Base-by-base conservation (phyloP, 805 yeast genomes). In the Wickerhamomyces bovis region DNA sequence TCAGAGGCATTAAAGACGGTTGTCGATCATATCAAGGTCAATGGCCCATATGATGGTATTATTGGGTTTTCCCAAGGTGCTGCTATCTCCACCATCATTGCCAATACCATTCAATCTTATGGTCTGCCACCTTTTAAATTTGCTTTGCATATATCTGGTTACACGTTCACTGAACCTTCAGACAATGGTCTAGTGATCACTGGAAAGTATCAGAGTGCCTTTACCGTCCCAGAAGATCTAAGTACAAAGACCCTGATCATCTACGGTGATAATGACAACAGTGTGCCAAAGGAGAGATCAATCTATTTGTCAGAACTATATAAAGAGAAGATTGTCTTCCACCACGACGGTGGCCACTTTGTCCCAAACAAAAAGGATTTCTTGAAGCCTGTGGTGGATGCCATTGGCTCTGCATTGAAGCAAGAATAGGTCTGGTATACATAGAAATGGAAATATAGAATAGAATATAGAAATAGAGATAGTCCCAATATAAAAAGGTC, bases 61-160 rank as follows among this genome's bases (percentile, higher is more conserved):
- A 67, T 94, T 39, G 98, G 97, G 1, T 92, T 92, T 63, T 84
- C 95, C 11, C 98, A 94, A 64, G 99, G 99, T 51, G 95, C 97
- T 7, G 95, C 94, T 1, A 68, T 92, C 31, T 83, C 88, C 1
- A 86, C 92, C 1, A 71, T 87, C 22, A 62, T 89, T 26, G 71
- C 86, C 39, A 78, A 80, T 53, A 72, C 75, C 36, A 80, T 84
- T 52, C 71, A 76, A 20, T 67, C 56, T 15, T 51, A 52, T 73
- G 72, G 26, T 25, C 50, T 46, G 39, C 54, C 46, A 11, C 58
- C 52, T 44, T 71, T 92, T 57, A 80, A 86, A 58, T 88, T 89
- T 61, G 88, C 83, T 15, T 68, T 94, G 6, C 65, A 87, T 39
- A 87, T 87, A 55, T 80, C 94, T 1, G 96, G 96, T 53, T 73